phyloP scores from a whole-genome alignment of 805 yeast species.

The Candida caryicola region DNA sequence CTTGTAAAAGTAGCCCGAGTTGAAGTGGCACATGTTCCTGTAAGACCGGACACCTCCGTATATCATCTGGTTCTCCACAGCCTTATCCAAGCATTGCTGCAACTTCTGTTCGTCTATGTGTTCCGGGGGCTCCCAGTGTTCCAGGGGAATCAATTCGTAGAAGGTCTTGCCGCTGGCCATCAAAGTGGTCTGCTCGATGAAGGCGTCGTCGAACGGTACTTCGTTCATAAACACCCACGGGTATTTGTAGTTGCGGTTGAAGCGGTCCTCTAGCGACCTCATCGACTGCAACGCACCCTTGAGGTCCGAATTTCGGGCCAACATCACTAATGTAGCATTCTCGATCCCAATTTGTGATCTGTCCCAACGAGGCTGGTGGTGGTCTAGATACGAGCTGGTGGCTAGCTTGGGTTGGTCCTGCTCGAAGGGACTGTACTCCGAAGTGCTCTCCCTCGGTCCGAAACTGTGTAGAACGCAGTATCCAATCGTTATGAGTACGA shows the following conservation, averaged over 20 bases:
- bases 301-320: constrained; percentile 79
- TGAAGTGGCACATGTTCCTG: constrained; percentile 71
- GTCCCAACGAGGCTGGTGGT: constrained; percentile 25
- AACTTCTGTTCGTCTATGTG: constrained; percentile 31
- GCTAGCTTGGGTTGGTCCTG: constrained; percentile 24
- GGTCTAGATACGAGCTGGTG: constrained; percentile 25
- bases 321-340: constrained; percentile 85
- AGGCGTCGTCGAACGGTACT: constrained; percentile 40
- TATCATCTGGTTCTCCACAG: constrained; percentile 24
- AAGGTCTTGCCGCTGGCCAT: constrained; percentile 44
- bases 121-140: constrained; percentile 41
- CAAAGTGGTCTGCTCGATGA: constrained; percentile 40
- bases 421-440: constrained; percentile 11
- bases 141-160: constrained; percentile 39
- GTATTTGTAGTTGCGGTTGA: constrained; percentile 36
- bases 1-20: constrained; percentile 59
- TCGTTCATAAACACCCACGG: constrained; percentile 48
- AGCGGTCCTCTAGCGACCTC: constrained; percentile 43
- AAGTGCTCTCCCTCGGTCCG: background rate
- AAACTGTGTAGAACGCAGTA: background rate
- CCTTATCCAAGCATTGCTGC: constrained; percentile 21
- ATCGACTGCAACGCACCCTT: constrained; percentile 59
- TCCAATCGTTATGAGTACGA: background rate
- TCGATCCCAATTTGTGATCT: constrained; percentile 49
- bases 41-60: constrained; percentile 52